Evolutionary conservation across 257 asterid species (phyloP).

Genomic region (Lycium ferocissimum): DNA sequence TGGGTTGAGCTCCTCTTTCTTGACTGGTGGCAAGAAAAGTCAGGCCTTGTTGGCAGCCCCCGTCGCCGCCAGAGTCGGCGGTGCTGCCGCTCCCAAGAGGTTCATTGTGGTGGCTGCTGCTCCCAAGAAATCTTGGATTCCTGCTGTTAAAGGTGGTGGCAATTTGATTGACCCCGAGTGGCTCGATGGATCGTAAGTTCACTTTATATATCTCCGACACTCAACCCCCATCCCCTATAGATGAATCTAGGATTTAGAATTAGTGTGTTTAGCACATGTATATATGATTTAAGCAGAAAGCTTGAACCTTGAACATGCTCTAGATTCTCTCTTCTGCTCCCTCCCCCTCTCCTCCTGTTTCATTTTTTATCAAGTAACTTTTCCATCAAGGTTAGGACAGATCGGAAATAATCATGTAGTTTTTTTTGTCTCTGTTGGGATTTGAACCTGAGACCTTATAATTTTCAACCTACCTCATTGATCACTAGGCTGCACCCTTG

Average conservation of each 20-base stretch:
- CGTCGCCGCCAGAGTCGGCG: slow-evolving; percentile 48
- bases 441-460: too few species aligned
- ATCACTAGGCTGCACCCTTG: too few species aligned
- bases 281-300: not conserved
- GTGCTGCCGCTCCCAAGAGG: slow-evolving; percentile 54
- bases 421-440: too few species aligned
- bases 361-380: not conserved
- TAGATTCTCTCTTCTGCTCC: not conserved
- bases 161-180: slow-evolving; percentile 84
- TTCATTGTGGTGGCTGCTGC: slow-evolving; percentile 68
- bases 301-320: not conserved
- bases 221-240: not conserved
- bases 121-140: slow-evolving; percentile 92
- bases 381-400: too few species aligned
- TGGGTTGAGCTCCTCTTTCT: slow-evolving; percentile 79
- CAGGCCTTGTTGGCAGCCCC: slow-evolving; percentile 61
- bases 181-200: slow-evolving; percentile 99
- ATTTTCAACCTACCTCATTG: too few species aligned
- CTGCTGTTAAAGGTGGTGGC: slow-evolving; percentile 74
- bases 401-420: too few species aligned
- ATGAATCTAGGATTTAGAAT: not conserved
- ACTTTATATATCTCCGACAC: not conserved
- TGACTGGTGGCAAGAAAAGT: slow-evolving; percentile 76
- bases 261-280: not conserved
- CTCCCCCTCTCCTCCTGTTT: not conserved